These are phyloP conservation scores for Trametes sanguinea DNA, from an alignment of 768 basidiomycete genomes.

Conservation along the genomic window DNA sequence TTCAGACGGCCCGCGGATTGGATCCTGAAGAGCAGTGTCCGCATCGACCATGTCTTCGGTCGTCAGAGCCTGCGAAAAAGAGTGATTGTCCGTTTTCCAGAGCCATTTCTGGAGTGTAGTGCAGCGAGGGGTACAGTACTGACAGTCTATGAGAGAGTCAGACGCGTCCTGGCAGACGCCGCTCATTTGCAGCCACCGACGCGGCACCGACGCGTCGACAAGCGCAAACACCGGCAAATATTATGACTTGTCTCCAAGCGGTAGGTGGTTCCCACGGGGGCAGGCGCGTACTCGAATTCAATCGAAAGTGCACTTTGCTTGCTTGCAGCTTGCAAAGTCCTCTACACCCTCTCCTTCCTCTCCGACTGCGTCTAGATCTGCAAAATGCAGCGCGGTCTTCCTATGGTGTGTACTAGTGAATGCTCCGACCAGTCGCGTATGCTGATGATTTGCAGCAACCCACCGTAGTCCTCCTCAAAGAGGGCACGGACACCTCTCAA, in stretches of 20 bases:
- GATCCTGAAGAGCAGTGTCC: not conserved
- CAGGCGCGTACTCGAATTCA: slow-evolving; percentile 17
- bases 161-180: slow-evolving; percentile 11
- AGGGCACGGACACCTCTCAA: slow-evolving; percentile 96
- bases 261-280: slow-evolving; percentile 9
- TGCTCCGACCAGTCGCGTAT: not conserved
- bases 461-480: slow-evolving; percentile 92
- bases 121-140: not conserved
- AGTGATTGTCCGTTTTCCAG: slow-evolving; percentile 31
- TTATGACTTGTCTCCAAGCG: not conserved
- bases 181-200: slow-evolving; percentile 27
- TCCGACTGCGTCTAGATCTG: not conserved
- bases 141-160: no score
- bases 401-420: slow-evolving; percentile 54
- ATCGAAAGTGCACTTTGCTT: slow-evolving; percentile 6
- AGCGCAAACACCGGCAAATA: slow-evolving; percentile 6
- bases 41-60: slow-evolving; percentile 41
- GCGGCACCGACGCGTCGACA: slow-evolving; percentile 27
- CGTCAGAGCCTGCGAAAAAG: slow-evolving; percentile 64
- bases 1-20: not conserved
- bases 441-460: slow-evolving; percentile 69
- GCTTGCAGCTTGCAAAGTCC: not conserved
- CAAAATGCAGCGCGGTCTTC: slow-evolving; percentile 81
- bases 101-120: slow-evolving; percentile 19
- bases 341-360: not conserved